These are phyloP conservation scores for Suhomyces tanzawaensis DNA, from an alignment of 805 yeast species.

Conservation along the genomic window DNA sequence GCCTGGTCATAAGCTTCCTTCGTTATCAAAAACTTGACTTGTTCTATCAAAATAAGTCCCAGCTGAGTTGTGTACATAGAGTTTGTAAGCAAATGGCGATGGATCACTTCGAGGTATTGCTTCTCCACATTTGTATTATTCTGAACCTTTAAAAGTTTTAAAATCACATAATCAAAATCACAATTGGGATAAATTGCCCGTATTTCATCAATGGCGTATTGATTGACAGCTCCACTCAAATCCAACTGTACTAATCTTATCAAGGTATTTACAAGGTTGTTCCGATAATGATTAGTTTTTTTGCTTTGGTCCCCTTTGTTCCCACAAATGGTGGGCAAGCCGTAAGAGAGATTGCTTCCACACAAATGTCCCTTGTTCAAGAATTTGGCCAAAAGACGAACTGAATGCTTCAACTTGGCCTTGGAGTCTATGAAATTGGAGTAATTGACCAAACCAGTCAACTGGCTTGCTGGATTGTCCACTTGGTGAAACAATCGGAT, in stretches of 20 bases:
- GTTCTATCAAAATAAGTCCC: conserved; percentile 57
- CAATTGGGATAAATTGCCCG: conserved; percentile 10
- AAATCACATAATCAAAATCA: conserved; percentile 25
- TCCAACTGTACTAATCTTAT: conserved; percentile 41
- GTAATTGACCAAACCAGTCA: conserved; percentile 58
- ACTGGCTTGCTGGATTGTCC: conserved; percentile 52
- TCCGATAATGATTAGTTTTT: conserved; percentile 36
- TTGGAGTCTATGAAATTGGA: conserved; percentile 32
- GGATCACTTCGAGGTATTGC: conserved; percentile 22
- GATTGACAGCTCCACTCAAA: conserved; percentile 27
- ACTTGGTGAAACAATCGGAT: conserved; percentile 54
- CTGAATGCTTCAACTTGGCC: conserved; percentile 14
- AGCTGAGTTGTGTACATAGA: conserved; percentile 42
- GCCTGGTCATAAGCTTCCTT: conserved; percentile 59
- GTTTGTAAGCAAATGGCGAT: conserved; percentile 4
- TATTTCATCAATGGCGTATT: conserved; percentile 39
- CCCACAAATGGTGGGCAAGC: conserved; percentile 31
- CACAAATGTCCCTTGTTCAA: conserved; percentile 47
- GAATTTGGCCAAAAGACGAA: conserved; percentile 41
- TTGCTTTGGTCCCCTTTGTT: conserved; percentile 15
- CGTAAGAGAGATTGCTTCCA: conserved; percentile 42
- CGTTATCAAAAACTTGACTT: conserved; percentile 59
- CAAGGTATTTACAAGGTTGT: conserved; percentile 53
- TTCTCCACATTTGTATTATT: conserved; percentile 20
- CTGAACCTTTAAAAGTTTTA: conserved; percentile 24